Evolutionary conservation across 2,329 filamentous ascomycete species (phyloP), one percentile per base, ranked within the genome.

Genomic region (Coniosporium tulheliwenetii): DNA sequence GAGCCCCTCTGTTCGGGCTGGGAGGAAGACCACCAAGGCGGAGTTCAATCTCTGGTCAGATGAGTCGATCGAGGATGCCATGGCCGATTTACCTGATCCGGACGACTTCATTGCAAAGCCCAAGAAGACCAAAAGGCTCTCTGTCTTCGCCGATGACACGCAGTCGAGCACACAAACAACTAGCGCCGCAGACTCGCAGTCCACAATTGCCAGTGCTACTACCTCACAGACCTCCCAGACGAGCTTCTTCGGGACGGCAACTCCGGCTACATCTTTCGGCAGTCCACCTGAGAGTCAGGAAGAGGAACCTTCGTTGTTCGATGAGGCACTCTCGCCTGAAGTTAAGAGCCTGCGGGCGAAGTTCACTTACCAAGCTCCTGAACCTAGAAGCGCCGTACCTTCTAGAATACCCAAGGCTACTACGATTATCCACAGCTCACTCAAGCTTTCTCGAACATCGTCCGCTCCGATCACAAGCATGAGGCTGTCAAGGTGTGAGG

Each of bases 21-120:
- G 37, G 12, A 26, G 47, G 13, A 49, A 53, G 38, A 56, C 46
- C 30, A 53, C 55, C 13, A 50, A 51, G 10, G 53, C 59, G 1
- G 60, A 65, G 10, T 64, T 69, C 43, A 59, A 66, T 15, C 49
- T 69, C 1, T 67, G 58, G 52, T 68, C 66, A 3, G 66, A 69
- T 45, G 66, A 68, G 40, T 67, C 65, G 5, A 51, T 64, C 5
- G 60, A 62, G 15, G 62, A 66, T 15, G 65, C 60, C 7, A 56
- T 65, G 47, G 58, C 56, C 10, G 50, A 54, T 38, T 45, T 57
- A 2, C 54, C 52, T 34, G 59, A 60, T 36, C 39, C 49, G 3
- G 44, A 48, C 10, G 48, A 50, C 8, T 29, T 12, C 19, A 40
- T 16, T 10, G 14, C 37, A 10, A 29, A 33, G 29, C 31, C 42